Base-by-base conservation (phyloP, 768 basidiomycete species). In the Mycena alexandri region DNA sequence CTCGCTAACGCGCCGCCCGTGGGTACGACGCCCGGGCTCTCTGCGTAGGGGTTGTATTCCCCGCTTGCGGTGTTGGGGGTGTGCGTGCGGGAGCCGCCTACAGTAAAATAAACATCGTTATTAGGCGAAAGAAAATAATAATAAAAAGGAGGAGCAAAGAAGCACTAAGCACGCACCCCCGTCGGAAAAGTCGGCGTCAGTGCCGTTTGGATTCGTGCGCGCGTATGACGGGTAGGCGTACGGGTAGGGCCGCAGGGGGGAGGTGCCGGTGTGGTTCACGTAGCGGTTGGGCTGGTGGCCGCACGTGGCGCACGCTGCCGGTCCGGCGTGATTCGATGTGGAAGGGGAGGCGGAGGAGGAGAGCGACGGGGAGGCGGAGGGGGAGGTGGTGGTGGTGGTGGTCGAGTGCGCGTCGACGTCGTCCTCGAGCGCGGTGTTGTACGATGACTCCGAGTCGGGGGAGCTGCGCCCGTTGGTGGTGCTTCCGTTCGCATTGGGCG, bases 1-100 rank as follows among this genome's bases (percentile, higher is more conserved):
- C 82, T 80, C 43, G 84, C 85, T 48, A 89, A 81, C 24, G 87
- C 85, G 58, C 87, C 87, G 42, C 85, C 84, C 21, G 86, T 82
- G 8, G 87, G 80, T 46, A 89, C 83, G 54, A 88, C 79, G 0
- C 77, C 77, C 0, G 76, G 77, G 53, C 65, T 67, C 50, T 73
- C 73, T 16, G 65, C 64, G 13, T 69, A 65, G 38, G 29, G 29
- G 29, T 29, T 3, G 29, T 29, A 29, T 29, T 29, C 29, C 3
- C 29, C 29, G 29, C 6, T 29, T 3, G 29, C 6, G 29, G 3
- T 29, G 29, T 6, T 6, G 3, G 29, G 29, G 29, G 29, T 29
- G 29, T 29, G 29, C n/a, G n/a, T n/a, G n/a, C n/a, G n/a, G n/a
- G n/a, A n/a, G 29, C 29, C 38, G 38, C 38, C 38, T n/a, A n/a